These are phyloP conservation scores for Trichophaea hybrida DNA, from an alignment of 2,329 filamentous ascomycete species.

Conservation along the genomic window DNA sequence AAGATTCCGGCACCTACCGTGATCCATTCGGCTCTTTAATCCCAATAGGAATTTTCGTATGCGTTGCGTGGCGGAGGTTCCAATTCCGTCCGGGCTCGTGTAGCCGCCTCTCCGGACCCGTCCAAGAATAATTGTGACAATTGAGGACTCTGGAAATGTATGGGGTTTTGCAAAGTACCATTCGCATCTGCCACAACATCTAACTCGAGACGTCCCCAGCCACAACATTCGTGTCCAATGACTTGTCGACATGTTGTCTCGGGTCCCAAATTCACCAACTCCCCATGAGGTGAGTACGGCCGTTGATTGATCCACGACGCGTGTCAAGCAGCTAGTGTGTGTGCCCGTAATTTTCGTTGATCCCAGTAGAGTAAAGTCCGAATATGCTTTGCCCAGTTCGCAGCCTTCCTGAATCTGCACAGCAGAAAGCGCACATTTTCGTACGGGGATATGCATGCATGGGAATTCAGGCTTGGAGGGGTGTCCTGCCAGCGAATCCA, in stretches of 20 bases:
- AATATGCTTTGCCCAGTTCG: neutral
- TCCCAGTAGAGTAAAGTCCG: neutral
- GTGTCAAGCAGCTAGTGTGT: neutral
- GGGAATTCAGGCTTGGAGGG: neutral
- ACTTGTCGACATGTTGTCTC: constrained; percentile 1
- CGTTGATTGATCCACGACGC: constrained; percentile 2
- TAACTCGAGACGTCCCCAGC: neutral
- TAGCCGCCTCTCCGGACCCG: neutral
- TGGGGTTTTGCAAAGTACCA: neutral
- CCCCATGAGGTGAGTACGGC: neutral
- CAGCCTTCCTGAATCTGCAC: neutral
- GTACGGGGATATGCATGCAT: neutral
- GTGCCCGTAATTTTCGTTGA: neutral
- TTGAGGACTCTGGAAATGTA: neutral
- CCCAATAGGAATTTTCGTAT: neutral
- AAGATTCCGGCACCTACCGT: neutral
- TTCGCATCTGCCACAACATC: neutral
- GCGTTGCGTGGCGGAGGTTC: neutral
- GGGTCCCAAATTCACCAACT: neutral
- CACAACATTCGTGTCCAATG: constrained; percentile 1
- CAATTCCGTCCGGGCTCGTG: constrained; percentile 1
- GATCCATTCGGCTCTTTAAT: neutral
- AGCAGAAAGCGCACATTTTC: neutral
- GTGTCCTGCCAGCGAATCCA: neutral
- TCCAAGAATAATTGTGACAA: neutral